These are phyloP conservation scores for Saccharomyces pastorianus DNA, from an alignment of 1,139 yeast species.

Conservation along the genomic window DNA sequence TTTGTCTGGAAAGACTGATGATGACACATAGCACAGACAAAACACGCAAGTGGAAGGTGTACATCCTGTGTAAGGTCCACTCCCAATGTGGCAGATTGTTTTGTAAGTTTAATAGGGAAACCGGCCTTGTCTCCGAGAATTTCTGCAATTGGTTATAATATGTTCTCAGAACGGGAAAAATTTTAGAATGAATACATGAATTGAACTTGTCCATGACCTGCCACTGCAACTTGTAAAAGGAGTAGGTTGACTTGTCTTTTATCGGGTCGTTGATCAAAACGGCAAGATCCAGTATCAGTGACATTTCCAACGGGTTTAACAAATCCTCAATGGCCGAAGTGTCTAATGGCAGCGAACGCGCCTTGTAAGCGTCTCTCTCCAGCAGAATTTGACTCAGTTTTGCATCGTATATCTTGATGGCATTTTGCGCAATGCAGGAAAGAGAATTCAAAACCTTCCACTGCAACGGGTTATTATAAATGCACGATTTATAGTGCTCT, in stretches of 20 bases:
- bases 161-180: conserved; percentile 16
- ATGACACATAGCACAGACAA: conserved; percentile 16
- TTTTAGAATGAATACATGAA: conserved; percentile 17
- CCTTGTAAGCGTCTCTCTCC: conserved; percentile 33
- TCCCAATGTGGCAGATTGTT: conserved; percentile 32
- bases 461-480: conserved; percentile 25
- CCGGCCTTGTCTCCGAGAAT: conserved; percentile 12
- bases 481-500: conserved; percentile 12
- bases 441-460: conserved; percentile 20
- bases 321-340: conserved; percentile 30
- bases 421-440: conserved; percentile 26
- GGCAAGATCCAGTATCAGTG: conserved; percentile 29
- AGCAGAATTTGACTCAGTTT: conserved; percentile 38
- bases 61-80: conserved; percentile 42
- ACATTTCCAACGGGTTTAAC: conserved; percentile 32
- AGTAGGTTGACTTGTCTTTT: conserved; percentile 21
- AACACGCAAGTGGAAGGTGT: conserved; percentile 30
- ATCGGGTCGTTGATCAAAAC: conserved; percentile 24
- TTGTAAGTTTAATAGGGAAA: conserved; percentile 5
- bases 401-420: conserved; percentile 43
- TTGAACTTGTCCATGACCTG: conserved; percentile 24
- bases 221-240: conserved; percentile 24
- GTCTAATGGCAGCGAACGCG: conserved; percentile 28
- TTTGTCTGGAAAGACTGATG: conserved; percentile 19
- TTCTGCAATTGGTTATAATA: conserved; percentile 21